Conservation (phyloP, 139 green algal genomes). For the Chlorokybus atmophyticus region DNA sequence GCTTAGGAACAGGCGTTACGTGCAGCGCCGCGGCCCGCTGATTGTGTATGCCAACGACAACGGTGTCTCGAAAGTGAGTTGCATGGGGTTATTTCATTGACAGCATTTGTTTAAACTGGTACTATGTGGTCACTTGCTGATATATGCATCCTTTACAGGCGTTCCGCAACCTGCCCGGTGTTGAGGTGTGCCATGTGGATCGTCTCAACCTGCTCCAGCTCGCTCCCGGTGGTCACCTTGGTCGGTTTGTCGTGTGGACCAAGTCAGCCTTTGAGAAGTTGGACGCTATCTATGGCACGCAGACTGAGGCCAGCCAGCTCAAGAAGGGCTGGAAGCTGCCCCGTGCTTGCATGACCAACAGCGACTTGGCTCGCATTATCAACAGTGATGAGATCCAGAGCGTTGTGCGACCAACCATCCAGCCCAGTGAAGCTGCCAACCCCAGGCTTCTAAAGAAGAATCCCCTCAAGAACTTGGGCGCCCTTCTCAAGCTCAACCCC, state of each 20-base stretch:
- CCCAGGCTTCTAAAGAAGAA: slow-evolving; percentile 85
- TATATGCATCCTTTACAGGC: too few relatives aligned
- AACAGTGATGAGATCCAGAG: slow-evolving; percentile 93
- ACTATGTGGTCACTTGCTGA: too few relatives aligned
- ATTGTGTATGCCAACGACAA: slow-evolving; percentile 77
- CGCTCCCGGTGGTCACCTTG: slow-evolving; percentile 90
- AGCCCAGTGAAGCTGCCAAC: not conserved
- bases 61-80: slow-evolving; percentile 72
- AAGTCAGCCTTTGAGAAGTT: slow-evolving; percentile 87
- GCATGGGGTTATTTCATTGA: too few relatives aligned
- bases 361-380: slow-evolving; percentile 88
- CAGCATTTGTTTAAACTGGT: too few relatives aligned
- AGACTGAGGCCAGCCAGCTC: slow-evolving; percentile 35
- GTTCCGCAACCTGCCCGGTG: slow-evolving; percentile 82
- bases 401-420: slow-evolving; percentile 38
- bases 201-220: slow-evolving; percentile 93
- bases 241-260: slow-evolving; percentile 96
- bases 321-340: slow-evolving; percentile 97
- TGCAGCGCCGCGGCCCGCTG: slow-evolving; percentile 82
- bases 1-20: slow-evolving; percentile 94
- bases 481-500: slow-evolving; percentile 94
- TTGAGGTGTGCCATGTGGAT: slow-evolving; percentile 77
- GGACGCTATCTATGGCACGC: slow-evolving; percentile 68
- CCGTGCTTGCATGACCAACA: slow-evolving; percentile 72
- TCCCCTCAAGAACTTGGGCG: slow-evolving; percentile 89